phyloP scores from a whole-genome alignment of 2,329 filamentous ascomycete genomes.

The Trichoderma sp. region DNA sequence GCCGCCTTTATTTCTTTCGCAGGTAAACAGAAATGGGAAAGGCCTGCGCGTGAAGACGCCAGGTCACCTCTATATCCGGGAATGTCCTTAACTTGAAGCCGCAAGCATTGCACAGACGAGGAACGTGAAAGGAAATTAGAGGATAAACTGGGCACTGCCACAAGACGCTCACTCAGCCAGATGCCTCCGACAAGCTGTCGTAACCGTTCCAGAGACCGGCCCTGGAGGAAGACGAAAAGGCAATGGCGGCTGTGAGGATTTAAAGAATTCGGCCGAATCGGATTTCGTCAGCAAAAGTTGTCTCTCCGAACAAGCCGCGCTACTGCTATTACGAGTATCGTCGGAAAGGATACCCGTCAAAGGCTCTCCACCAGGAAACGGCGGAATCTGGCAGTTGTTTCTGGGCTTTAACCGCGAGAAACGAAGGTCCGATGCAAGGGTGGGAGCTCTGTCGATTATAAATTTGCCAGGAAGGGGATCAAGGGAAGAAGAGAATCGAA shows the following conservation, averaged over 20 bases:
- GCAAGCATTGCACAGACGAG: constrained; percentile 19
- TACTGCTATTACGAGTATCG: background rate
- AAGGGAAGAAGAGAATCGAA: background rate
- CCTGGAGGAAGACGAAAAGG: background rate
- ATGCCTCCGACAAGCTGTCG: background rate
- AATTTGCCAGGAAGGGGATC: constrained; percentile 6
- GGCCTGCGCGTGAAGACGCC: constrained; percentile 16
- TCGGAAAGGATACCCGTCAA: background rate
- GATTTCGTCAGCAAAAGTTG: constrained; percentile 18
- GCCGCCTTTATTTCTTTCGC: background rate
- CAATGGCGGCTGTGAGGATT: constrained; percentile 15
- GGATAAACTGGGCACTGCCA: background rate
- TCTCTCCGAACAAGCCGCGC: constrained; percentile 25
- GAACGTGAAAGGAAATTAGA: background rate
- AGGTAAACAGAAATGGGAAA: background rate
- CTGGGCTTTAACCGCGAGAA: background rate
- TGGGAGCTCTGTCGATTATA: background rate
- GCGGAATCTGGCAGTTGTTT: background rate
- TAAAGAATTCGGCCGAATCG: constrained; percentile 24
- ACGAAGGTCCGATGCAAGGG: constrained; percentile 8
- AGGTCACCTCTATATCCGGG: constrained; percentile 6
- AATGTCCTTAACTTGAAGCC: constrained; percentile 6
- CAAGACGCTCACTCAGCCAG: background rate
- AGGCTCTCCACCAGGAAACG: constrained; percentile 10
- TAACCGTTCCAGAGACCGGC: constrained; percentile 21